Evolutionary conservation across 108 stramenopile species (phyloP), one percentile per base, ranked within the genome.

Genomic region (Nitzschia palea): DNA sequence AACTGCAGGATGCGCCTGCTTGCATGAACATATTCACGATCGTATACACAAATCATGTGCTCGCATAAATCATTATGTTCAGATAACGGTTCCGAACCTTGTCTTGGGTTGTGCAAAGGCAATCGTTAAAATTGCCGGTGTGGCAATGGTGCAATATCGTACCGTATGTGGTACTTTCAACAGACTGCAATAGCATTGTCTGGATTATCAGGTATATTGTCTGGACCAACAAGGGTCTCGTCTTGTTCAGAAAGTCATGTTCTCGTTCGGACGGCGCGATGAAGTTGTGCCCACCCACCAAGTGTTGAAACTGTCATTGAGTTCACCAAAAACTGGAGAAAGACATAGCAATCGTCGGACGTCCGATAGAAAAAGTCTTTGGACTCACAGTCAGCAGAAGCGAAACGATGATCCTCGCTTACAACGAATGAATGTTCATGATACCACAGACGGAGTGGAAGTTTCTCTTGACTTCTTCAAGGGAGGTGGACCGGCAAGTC

Each of bases 401-500:
- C 2, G 59, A 43, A 52, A 52, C 23, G 33, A 60, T 22, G 40
- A 37, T 5, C 37, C 37, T 42, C 59, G 59, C 22, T 40, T 60
- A 0, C 36, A 40, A 23, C 14, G 59, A 40, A 60, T 40, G 37
- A 60, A 60, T 26, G 59, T 60, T 5, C 59, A 60, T 26, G 59
- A 60, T 34, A 60, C 59, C 23, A 42, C 35, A 18, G 67, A 65
- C 25, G 65, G 65, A 1, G 45, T 65, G 1, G 65, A 65, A 53
- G 65, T 65, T 18, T 65, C 65, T 18, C 31, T 65, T 33, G 65
- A 65, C 25, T 29, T 14, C 1, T 25, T 28, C 23, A 48, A 53
- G 23, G 65, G 51, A 36, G 65, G 59, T n/a, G 59, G 59, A 6
- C 59, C 59, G 15, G 59, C 59, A 12, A 42, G 40, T 60, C 59